Evolutionary conservation across 306 rosid species (phyloP), one percentile per base, ranked within the genome.

Genomic region (Acacia melanoxylon): DNA sequence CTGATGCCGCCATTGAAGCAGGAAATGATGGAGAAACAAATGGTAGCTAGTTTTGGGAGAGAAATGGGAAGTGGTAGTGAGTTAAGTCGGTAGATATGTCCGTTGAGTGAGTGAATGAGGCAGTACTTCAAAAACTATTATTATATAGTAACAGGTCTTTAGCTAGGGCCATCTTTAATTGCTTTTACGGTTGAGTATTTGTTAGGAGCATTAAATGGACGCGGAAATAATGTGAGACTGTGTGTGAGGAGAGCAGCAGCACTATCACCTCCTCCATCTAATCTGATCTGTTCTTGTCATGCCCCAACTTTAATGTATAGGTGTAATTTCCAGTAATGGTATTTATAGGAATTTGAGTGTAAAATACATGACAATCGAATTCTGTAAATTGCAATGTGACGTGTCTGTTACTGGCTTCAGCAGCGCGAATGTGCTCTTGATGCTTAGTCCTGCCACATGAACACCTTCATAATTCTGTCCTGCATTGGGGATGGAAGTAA

Each of bases 191-290:
- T 89, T 90, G 94, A 51, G 82, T 56, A 88, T 85, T 87, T 45
- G 91, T 74, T 81, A 70, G 85, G 66, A 69, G 84, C 97, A 92
- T 91, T 94, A 76, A 94, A 79, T 87, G 83, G 89, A 92, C 94
- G 94, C 97, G 93, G 90, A 87, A 49, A 83, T 78, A 85, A 68
- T 78, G 82, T 86, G 84, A 85, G 79, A 73, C 6, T 71, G 61
- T 78, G 67, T 78, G 76, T 65, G 76, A 22, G 68, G 56, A 35
- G 46, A 42, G 45, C 49, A 37, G 40, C 54, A 31, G 46, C 19
- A 54, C 66, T 68, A 27, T 35, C 44, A 17, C 20, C 33, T 29
- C 40, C 62, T 31, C 45, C 41, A 35, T 72, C 72, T 72, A 35
- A 6, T 68, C 72, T 74, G 48, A 12, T 75, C n/a, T 75, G 7